These are phyloP conservation scores for Gnomoniopsis smithogilvyi DNA, from an alignment of 2,329 filamentous ascomycete genomes.

Conservation along the genomic window DNA sequence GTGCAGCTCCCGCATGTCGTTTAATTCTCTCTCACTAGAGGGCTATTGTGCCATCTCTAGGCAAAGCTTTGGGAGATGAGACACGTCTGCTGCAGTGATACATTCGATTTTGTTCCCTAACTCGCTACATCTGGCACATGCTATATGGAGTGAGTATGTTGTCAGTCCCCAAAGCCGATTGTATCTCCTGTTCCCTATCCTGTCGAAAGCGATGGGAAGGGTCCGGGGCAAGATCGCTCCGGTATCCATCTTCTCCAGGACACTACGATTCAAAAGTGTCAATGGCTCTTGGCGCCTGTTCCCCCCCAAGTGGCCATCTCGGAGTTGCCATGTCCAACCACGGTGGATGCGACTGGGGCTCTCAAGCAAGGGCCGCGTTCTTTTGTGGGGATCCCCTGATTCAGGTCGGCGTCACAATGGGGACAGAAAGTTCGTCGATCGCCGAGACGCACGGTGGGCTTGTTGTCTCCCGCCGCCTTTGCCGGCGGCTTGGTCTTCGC, in stretches of 20 bases:
- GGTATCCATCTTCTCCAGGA: slow-evolving; percentile 5
- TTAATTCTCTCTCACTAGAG: slow-evolving; percentile 9
- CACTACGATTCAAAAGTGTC: slow-evolving; percentile 6
- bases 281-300: slow-evolving; percentile 2
- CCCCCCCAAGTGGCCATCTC: slow-evolving; percentile 1
- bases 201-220: background rate
- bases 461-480: background rate
- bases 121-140: background rate
- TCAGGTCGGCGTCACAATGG: slow-evolving; percentile 6
- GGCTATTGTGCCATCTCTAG: background rate
- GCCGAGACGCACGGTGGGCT: background rate
- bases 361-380: background rate
- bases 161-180: background rate
- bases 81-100: background rate
- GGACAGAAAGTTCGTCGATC: background rate
- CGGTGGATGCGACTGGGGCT: slow-evolving; percentile 2
- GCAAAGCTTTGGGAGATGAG: background rate
- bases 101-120: background rate
- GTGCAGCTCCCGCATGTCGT: slow-evolving; percentile 12
- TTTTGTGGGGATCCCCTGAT: slow-evolving; percentile 7
- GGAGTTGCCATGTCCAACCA: slow-evolving; percentile 1
- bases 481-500: background rate
- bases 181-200: background rate
- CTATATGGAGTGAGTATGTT: background rate
- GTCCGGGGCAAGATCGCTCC: background rate